A percentile compares a stretch with the other conserved stretches of the same genome.
Conservation (phyloP, 257 asterid genomes). For the Linderniella brevidens region DNA sequence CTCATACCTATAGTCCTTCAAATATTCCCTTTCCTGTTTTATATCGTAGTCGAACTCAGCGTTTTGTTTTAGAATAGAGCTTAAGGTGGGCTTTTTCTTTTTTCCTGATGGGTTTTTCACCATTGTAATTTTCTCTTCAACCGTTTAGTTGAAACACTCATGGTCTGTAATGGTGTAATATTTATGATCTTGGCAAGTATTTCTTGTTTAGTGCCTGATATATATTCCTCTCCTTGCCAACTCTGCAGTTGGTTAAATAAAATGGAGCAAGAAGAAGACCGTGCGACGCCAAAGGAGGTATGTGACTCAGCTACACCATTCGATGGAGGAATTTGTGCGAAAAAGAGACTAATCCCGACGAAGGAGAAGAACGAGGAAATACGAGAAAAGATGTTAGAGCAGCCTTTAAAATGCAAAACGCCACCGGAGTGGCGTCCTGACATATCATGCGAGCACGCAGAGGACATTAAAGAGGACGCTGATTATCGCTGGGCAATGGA, state of each 20-base stretch:
- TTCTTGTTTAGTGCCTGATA: too few species aligned
- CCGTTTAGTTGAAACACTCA: too few species aligned
- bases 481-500: constrained; percentile 15
- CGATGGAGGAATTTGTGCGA: constrained; percentile 30
- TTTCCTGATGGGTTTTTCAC: too few species aligned
- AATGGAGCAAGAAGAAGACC: background rate
- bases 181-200: too few species aligned
- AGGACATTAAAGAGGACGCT: constrained; percentile 7
- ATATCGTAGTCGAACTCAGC: too few species aligned
- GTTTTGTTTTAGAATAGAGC: too few species aligned
- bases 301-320: constrained; percentile 14
- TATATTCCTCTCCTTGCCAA: background rate
- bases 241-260: background rate
- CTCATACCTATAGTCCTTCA: too few species aligned
- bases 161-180: too few species aligned
- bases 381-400: constrained; percentile 22
- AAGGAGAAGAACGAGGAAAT: constrained; percentile 41
- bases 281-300: background rate
- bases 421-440: constrained; percentile 37
- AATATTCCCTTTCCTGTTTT: too few species aligned
- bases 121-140: too few species aligned
- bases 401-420: constrained; percentile 29
- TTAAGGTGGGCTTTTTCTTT: too few species aligned
- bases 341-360: constrained; percentile 42
- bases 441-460: constrained; percentile 18